Base-by-base conservation (phyloP, 2,329 filamentous ascomycete genomes). In the Ceratocystis variospora region DNA sequence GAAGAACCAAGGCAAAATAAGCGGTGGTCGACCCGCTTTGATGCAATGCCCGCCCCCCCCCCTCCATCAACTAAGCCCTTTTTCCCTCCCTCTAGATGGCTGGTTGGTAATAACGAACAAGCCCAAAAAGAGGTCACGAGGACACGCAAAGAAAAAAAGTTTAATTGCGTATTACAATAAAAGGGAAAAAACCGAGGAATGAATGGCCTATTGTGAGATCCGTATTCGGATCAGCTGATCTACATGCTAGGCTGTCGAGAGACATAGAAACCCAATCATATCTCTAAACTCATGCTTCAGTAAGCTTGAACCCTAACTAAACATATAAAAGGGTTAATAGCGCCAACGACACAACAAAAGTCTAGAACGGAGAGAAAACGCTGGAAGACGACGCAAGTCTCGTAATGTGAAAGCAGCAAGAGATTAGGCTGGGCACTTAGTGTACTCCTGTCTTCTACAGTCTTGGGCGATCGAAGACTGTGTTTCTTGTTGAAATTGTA, bases 1-100 rank as follows among this genome's bases (percentile, higher is more conserved):
- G 10, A 41, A 41, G 10, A 41, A 12, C 37, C 48, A 50, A 22
- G 7, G 22, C 17, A 19, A 44, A 62, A 66, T 17, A 66, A 37
- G 64, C 53, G 64, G 64, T 66, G 59, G 59, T 15, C 59, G 37
- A 33, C 22, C 25, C 55, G 64, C 64, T 66, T 66, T 66, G 15
- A 19, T 66, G 64, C 64, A 66, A 66, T 66, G 46, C 53, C 53
- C 19, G 17, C 17, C 48, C 46, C 48, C 48, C 22, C 22, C 22
- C 22, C 22, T 22, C 22, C 22, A 22, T 50, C 41, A 10, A 22
- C 48, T 50, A 19, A 22, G n/a, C 19, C n/a, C 22, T 50, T 50
- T 19, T 50, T 50, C n/a, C 48, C 12, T 41, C 37, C 48, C 48
- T 22, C 1, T 22, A 19, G n/a, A 19, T 12, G 37, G 37, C 37